Evolutionary conservation across 352 stramenopile species (phyloP).

Genomic region (Pythium myriotylum): DNA sequence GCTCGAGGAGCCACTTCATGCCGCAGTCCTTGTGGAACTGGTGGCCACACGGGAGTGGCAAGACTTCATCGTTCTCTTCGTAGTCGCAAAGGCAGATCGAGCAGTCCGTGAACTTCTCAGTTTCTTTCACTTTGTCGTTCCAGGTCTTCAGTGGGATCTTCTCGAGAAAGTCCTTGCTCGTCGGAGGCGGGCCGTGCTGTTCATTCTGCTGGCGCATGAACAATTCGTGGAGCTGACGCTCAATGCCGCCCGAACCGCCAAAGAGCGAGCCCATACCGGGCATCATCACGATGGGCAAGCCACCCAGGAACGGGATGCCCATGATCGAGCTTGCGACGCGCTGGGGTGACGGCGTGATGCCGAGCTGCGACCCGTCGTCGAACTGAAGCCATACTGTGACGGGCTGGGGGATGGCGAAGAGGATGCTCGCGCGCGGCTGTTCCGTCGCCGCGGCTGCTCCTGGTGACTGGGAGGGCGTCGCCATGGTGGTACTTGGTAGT

Average conservation of each 20-base stretch:
- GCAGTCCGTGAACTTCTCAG: constrained; percentile 63
- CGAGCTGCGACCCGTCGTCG: constrained; percentile 50
- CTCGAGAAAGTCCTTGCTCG: constrained; percentile 69
- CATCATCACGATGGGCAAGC: constrained; percentile 29
- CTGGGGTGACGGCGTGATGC: constrained; percentile 47
- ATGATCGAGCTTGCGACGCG: constrained; percentile 41
- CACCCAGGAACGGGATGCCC: constrained; percentile 32
- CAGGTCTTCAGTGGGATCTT: constrained; percentile 68
- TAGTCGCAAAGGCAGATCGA: constrained; percentile 80
- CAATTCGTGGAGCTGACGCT: constrained; percentile 59
- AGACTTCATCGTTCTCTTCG: constrained; percentile 59
- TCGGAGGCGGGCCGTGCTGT: constrained; percentile 63
- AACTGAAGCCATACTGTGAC: constrained; percentile 69
- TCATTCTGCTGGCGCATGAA: constrained; percentile 67
- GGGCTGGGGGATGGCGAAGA: constrained; percentile 59
- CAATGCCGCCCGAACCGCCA: constrained; percentile 16
- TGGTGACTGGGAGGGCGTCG: constrained; percentile 20
- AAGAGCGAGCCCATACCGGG: constrained; percentile 9
- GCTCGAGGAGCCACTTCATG: constrained; percentile 72
- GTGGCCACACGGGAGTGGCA: constrained; percentile 75
- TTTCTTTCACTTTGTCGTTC: constrained; percentile 39
- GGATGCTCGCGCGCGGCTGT: constrained; percentile 20
- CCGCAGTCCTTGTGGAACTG: constrained; percentile 80
- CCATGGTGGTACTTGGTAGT: constrained; percentile 7
- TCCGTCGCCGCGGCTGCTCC: constrained; percentile 15